These are phyloP conservation scores for Cystobasidium slooffiae DNA, from an alignment of 1,284 basidiomycete species.

Conservation along the genomic window DNA sequence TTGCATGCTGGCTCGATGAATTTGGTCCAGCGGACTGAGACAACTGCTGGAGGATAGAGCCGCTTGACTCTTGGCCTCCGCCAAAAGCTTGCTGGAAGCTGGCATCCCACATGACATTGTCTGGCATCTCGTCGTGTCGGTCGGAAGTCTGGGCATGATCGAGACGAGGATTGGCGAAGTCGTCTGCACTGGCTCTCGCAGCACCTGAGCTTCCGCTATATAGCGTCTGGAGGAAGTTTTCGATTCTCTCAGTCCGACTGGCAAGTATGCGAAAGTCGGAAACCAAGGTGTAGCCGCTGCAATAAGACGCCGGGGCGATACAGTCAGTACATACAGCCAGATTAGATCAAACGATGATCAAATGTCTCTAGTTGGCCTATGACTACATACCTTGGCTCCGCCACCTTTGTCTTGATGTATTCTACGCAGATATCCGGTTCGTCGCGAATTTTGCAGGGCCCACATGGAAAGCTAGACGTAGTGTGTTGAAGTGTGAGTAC, in stretches of 20 bases:
- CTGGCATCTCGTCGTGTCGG: no score
- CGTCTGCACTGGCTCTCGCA: no score
- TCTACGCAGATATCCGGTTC: background rate
- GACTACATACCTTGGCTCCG: background rate
- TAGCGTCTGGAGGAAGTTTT: background rate
- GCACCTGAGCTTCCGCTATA: background rate
- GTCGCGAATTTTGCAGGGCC: background rate
- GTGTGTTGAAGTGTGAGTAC: background rate
- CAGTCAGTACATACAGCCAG: no score
- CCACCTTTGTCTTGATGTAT: slow-evolving; percentile 3
- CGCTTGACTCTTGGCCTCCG: no score
- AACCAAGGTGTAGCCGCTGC: slow-evolving; percentile 1
- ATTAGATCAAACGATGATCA: background rate
- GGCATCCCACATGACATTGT: no score
- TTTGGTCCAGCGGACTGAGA: no score
- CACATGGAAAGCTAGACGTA: background rate
- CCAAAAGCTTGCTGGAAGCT: no score
- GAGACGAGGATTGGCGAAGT: no score
- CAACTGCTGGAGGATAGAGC: no score
- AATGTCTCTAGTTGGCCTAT: background rate
- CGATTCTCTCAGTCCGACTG: background rate
- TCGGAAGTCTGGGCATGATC: no score
- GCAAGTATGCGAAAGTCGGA: slow-evolving; percentile 3
- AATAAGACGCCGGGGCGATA: background rate
- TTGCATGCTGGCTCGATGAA: no score